Conservation (phyloP, 345 rosid species). For the Murraya koenigii region DNA sequence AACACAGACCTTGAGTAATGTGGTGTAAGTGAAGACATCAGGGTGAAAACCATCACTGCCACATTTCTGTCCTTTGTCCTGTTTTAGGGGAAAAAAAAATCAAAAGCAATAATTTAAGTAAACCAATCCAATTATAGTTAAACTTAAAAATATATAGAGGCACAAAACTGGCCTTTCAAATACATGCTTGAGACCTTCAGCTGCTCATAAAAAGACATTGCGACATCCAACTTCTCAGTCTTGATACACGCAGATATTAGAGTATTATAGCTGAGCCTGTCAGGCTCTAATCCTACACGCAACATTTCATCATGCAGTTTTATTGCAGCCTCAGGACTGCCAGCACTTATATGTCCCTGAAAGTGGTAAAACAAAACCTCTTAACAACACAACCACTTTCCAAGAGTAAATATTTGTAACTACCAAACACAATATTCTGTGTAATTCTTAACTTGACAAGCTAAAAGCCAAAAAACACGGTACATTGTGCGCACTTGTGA, state of each 20-base stretch:
- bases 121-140: slow-evolving; percentile 20
- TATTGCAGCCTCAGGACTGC: slow-evolving; percentile 53
- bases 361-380: slow-evolving; percentile 1
- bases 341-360: slow-evolving; percentile 58
- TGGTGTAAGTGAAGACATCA: slow-evolving; percentile 62
- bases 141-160: slow-evolving; percentile 37
- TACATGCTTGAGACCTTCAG: slow-evolving; percentile 69
- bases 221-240: slow-evolving; percentile 49
- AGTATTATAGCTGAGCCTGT: slow-evolving; percentile 63
- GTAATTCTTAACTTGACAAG: not conserved
- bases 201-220: slow-evolving; percentile 59
- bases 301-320: slow-evolving; percentile 47
- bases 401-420: not conserved
- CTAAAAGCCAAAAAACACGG: not conserved
- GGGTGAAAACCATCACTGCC: slow-evolving; percentile 38
- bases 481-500: not conserved
- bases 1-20: slow-evolving; percentile 54
- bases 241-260: slow-evolving; percentile 58
- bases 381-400: not conserved
- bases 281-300: slow-evolving; percentile 55
- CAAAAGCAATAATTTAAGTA: slow-evolving; percentile 12
- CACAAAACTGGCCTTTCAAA: slow-evolving; percentile 54
- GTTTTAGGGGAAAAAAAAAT: slow-evolving; percentile 7
- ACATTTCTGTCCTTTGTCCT: slow-evolving; percentile 48
- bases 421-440: not conserved